Evolutionary conservation across 495 filamentous ascomycete genomes (phyloP).

Genomic region (Neurospora discreta): DNA sequence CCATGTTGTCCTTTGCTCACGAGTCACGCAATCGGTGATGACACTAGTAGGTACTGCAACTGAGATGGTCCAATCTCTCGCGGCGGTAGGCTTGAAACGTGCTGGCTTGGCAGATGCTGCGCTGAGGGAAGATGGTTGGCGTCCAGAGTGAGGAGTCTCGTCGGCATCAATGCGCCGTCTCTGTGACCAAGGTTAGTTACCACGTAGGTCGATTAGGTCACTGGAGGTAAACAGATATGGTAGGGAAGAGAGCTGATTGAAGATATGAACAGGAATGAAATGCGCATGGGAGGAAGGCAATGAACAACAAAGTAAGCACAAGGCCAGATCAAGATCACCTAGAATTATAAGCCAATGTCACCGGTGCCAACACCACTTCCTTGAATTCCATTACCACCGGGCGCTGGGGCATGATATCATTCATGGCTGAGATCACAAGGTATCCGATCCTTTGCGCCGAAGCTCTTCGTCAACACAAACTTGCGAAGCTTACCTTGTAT

Average conservation of each 20-base stretch:
- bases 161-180: slow-evolving; percentile 32
- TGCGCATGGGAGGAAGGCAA: not conserved
- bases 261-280: not conserved
- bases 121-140: slow-evolving; percentile 8
- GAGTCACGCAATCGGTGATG: slow-evolving; percentile 36
- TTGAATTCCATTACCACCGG: not conserved
- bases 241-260: not conserved
- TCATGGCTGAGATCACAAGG: not conserved
- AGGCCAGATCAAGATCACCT: not conserved
- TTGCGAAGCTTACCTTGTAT: not conserved
- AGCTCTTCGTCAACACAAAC: not conserved
- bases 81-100: slow-evolving; percentile 25
- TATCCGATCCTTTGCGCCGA: not conserved
- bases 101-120: slow-evolving; percentile 16
- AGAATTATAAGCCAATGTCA: not conserved
- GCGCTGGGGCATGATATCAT: not conserved
- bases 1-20: slow-evolving; percentile 53
- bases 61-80: slow-evolving; percentile 37
- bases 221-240: not conserved
- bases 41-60: slow-evolving; percentile 38
- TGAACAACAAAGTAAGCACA: not conserved
- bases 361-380: not conserved
- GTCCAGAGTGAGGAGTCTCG: slow-evolving; percentile 12
- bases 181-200: slow-evolving; percentile 13
- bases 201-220: not conserved